Conservation (phyloP, 225 moss, liverwort and hornwort genomes). For the Antitrichia curtipendula region DNA sequence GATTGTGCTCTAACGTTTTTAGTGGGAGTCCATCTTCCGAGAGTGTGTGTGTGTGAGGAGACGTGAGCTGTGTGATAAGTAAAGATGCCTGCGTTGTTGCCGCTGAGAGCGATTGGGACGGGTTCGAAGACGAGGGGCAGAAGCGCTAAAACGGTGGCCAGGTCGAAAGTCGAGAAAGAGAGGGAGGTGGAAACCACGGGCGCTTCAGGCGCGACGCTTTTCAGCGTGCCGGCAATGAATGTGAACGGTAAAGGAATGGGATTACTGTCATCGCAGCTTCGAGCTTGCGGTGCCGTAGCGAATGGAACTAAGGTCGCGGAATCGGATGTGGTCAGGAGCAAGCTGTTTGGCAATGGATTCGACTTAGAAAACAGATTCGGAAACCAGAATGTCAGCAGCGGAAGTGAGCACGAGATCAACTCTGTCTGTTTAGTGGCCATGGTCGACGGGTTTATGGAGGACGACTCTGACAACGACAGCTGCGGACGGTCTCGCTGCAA, state of each 20-base stretch:
- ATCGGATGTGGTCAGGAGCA: not conserved
- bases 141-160: not conserved
- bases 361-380: not conserved
- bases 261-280: slow-evolving; percentile 22
- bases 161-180: slow-evolving; percentile 8
- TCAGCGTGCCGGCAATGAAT: not conserved
- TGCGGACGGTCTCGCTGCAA: slow-evolving; percentile 69
- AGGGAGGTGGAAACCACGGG: not conserved
- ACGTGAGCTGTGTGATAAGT: not conserved
- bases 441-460: slow-evolving; percentile 65
- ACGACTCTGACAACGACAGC: slow-evolving; percentile 19
- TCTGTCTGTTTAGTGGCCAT: slow-evolving; percentile 73
- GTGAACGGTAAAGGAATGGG: not conserved
- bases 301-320: not conserved
- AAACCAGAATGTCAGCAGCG: slow-evolving; percentile 36
- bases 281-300: not conserved
- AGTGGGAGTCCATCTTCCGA: not conserved
- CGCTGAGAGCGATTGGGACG: slow-evolving; percentile 7
- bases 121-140: slow-evolving; percentile 11
- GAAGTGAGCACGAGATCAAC: slow-evolving; percentile 76
- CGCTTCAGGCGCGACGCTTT: not conserved
- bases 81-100: slow-evolving; percentile 26
- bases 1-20: not conserved
- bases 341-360: not conserved
- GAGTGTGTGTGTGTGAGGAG: not conserved